These are phyloP conservation scores for Xylaria acuta DNA, from an alignment of 495 filamentous ascomycete genomes.

Conservation along the genomic window DNA sequence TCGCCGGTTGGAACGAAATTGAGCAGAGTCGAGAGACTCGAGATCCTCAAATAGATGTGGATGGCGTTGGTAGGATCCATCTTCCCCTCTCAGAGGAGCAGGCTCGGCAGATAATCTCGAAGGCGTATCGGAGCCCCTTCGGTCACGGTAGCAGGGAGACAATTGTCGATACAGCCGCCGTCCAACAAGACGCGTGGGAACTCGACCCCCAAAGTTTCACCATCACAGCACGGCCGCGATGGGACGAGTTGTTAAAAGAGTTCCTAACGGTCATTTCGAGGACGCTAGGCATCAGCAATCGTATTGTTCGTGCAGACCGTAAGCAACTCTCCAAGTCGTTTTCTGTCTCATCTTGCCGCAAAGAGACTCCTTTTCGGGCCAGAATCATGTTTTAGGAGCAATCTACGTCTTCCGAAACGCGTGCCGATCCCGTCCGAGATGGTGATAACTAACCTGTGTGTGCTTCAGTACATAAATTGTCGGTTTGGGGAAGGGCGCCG, in stretches of 20 bases:
- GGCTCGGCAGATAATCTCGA: conserved; percentile 48
- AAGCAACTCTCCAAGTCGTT: no score
- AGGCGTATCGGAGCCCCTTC: conserved; percentile 53
- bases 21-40: background rate
- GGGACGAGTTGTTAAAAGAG: background rate
- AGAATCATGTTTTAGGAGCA: background rate
- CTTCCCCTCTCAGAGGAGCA: conserved; percentile 51
- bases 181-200: background rate
- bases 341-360: no score
- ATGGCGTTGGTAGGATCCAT: conserved; percentile 46
- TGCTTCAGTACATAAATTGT: background rate
- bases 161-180: background rate
- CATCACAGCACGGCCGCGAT: background rate
- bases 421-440: background rate
- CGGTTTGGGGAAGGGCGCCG: background rate
- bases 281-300: background rate
- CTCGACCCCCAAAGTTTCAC: background rate
- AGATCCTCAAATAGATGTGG: conserved; percentile 49
- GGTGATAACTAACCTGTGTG: background rate
- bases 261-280: background rate
- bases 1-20: background rate
- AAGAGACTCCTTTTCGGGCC: background rate
- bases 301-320: background rate
- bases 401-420: no score
- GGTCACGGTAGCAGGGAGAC: conserved; percentile 44